phyloP scores from a whole-genome alignment of 148 eudicot genomes.

The Camellia sinensis region DNA sequence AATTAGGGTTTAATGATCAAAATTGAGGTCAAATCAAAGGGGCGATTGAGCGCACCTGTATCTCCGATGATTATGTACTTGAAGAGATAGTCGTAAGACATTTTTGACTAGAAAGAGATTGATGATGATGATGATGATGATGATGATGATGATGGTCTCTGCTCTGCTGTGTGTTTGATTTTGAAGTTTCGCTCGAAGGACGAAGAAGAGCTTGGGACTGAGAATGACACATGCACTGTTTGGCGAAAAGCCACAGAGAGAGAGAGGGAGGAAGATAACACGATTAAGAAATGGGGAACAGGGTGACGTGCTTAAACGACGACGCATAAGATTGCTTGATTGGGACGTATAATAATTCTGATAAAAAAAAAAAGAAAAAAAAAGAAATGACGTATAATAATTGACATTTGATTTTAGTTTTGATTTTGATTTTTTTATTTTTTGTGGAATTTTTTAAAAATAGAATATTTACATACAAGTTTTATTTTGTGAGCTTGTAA shows the following conservation, averaged over 20 bases:
- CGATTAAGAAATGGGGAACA: not conserved
- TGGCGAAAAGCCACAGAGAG: not conserved
- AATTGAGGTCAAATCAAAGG: not conserved
- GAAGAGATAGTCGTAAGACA: constrained; percentile 80
- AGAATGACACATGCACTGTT: not conserved
- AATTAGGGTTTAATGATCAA: not conserved
- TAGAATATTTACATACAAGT: too few relatives aligned
- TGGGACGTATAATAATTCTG: too few relatives aligned
- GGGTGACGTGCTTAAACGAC: not conserved
- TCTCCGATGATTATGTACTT: constrained; percentile 82
- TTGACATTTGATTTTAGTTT: too few relatives aligned
- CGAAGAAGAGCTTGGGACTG: not conserved
- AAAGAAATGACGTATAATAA: too few relatives aligned
- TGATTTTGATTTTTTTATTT: too few relatives aligned
- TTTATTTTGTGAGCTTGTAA: too few relatives aligned
- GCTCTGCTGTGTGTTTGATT: too few relatives aligned
- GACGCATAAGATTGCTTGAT: constrained; percentile 1
- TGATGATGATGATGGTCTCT: too few relatives aligned
- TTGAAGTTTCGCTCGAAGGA: not conserved
- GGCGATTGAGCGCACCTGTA: constrained; percentile 36
- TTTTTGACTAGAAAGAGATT: constrained; percentile 1
- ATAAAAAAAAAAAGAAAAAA: too few relatives aligned
- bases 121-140: not conserved
- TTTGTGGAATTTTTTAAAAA: too few relatives aligned
- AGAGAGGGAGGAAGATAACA: not conserved